phyloP scores from a whole-genome alignment of 75 land plant species.

The Sequoia sempervirens region DNA sequence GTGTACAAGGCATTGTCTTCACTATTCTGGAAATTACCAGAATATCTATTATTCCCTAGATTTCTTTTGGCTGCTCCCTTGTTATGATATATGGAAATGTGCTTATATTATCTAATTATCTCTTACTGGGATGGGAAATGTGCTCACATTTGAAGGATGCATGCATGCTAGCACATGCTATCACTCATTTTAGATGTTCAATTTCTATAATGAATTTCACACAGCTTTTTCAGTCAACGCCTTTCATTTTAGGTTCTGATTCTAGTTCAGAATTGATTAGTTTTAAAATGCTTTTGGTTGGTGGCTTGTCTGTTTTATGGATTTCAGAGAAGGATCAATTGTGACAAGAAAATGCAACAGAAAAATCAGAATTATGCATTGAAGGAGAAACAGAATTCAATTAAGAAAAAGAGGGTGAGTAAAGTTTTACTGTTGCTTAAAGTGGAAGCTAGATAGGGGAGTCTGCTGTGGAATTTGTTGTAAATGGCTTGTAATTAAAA shows the following conservation, averaged over 20 bases:
- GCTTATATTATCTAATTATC: neutral
- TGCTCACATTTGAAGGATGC: neutral
- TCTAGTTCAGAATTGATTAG: neutral
- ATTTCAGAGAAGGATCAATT: neutral
- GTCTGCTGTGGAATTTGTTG: neutral
- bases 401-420: slow-evolving; percentile 1
- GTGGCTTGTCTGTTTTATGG: neutral
- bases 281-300: neutral
- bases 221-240: neutral
- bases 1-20: neutral
- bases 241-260: neutral
- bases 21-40: neutral
- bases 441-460: neutral
- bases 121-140: neutral
- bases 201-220: neutral
- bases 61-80: neutral
- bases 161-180: neutral
- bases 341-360: neutral
- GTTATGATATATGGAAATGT: neutral
- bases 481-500: neutral
- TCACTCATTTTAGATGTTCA: neutral
- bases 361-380: neutral
- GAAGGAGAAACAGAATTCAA: neutral
- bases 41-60: neutral
- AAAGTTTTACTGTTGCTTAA: neutral